Evolutionary conservation across 2,329 filamentous ascomycete species (phyloP).

Genomic region (Colletotrichum echinochloae): DNA sequence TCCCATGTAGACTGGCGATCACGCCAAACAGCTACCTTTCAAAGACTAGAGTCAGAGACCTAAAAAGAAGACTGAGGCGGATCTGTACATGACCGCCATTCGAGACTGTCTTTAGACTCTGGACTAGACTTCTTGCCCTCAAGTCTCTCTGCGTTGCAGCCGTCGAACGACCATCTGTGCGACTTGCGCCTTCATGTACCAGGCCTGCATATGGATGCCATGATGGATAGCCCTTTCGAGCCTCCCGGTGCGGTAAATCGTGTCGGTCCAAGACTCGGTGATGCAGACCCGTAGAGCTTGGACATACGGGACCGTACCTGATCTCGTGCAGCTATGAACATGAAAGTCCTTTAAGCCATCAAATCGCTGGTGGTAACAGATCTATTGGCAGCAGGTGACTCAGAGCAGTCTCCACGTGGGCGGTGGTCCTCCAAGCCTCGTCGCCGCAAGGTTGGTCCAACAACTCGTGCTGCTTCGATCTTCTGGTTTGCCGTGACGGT

Average conservation of each 20-base stretch:
- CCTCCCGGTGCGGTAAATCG: too few species aligned
- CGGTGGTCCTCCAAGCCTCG: background rate
- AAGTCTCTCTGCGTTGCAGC: background rate
- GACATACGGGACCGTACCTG: background rate
- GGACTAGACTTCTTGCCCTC: background rate
- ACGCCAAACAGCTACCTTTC: too few species aligned
- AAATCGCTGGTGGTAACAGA: background rate
- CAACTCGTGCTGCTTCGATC: background rate
- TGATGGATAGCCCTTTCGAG: background rate
- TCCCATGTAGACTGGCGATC: too few species aligned
- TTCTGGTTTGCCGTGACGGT: background rate
- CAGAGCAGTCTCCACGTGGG: background rate
- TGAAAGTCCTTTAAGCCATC: background rate
- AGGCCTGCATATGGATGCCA: background rate
- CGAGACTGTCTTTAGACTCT: too few species aligned
- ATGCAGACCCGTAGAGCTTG: background rate
- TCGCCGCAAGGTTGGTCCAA: background rate
- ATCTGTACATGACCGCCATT: background rate
- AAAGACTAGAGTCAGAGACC: too few species aligned
- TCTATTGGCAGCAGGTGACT: background rate
- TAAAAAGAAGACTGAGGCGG: background rate
- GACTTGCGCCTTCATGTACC: background rate
- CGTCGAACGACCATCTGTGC: too few species aligned
- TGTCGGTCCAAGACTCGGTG: background rate
- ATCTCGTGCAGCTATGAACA: too few species aligned